Evolutionary conservation across 371 early-diverging fungal genomes (phyloP), one percentile per base, ranked within the genome.

Genomic region (Thermomucor indicae-seudaticae): DNA sequence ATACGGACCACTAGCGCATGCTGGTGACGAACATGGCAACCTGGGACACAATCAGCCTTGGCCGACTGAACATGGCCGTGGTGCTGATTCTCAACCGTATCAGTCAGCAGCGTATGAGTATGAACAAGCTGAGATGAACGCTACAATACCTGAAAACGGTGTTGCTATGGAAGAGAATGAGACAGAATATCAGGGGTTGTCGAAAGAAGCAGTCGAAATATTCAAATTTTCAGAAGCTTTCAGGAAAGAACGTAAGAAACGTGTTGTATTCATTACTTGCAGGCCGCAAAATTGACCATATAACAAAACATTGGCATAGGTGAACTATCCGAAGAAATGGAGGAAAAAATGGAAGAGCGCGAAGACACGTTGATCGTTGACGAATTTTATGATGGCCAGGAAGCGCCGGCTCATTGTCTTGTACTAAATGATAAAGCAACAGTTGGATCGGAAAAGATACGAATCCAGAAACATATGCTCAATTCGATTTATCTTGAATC

Each of bases 201-300:
- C 62, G 7, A 57, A 60, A 41, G 64, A 68, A 40, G 62, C 62
- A 1, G 62, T 64, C 32, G 69, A 58, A 20, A 64, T 68, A 34
- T 62, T 68, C 41, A 10, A 43, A n/a, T 68, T 68, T 34, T 68
- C 69, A 30, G 69, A 64, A 43, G 58, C 58, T 1, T 68, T 59
- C 37, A 44, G 39, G 43, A 56, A 54, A 28, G 57, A 68, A 44
- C 49, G 56, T 57, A 24, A 51, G 8, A 38, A 43, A n/a, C n/a
- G n/a, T n/a, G n/a, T n/a, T n/a, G n/a, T n/a, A n/a, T n/a, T n/a
- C n/a, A n/a, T n/a, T n/a, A n/a, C n/a, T n/a, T n/a, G n/a, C n/a
- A n/a, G n/a, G n/a, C n/a, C n/a, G n/a, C n/a, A n/a, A n/a, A n/a
- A n/a, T n/a, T n/a, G n/a, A n/a, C n/a, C n/a, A n/a, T n/a, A n/a